These are phyloP conservation scores for Deinandra increscens DNA, from an alignment of 129 eudicot genomes.

Conservation along the genomic window DNA sequence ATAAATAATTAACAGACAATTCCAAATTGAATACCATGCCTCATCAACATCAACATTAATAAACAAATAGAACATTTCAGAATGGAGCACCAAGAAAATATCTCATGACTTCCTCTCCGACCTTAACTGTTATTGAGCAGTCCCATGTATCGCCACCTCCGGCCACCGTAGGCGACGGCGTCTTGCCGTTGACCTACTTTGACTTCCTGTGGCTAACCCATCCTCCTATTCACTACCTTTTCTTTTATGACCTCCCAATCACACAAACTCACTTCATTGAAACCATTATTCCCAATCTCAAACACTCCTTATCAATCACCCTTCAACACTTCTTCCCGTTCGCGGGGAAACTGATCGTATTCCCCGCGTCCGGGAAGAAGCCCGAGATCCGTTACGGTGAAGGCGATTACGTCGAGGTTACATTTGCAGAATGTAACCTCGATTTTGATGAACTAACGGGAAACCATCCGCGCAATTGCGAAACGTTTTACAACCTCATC, in stretches of 20 bases:
- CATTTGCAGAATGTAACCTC: too few species aligned
- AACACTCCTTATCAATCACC: constrained; percentile 38
- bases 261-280: too few species aligned
- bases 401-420: too few species aligned
- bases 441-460: too few species aligned
- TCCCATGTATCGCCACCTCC: constrained; percentile 36
- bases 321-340: constrained; percentile 41
- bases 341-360: constrained; percentile 32
- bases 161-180: background rate
- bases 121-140: constrained; percentile 25
- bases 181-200: constrained; percentile 37
- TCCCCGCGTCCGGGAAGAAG: background rate
- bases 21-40: too few species aligned
- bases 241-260: constrained; percentile 34
- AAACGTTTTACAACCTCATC: too few species aligned
- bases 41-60: too few species aligned
- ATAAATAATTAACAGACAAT: too few species aligned
- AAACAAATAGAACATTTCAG: too few species aligned
- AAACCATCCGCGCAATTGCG: too few species aligned
- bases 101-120: too few species aligned
- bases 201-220: constrained; percentile 42
- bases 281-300: constrained; percentile 33
- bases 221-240: constrained; percentile 38
- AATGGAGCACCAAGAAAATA: too few species aligned
- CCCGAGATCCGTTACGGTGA: constrained; percentile 29